A percentile compares a stretch with the other conserved stretches of the same genome.
Evolutionary conservation across 106 monocot species (phyloP).

Genomic region (Gastrodia elata): DNA sequence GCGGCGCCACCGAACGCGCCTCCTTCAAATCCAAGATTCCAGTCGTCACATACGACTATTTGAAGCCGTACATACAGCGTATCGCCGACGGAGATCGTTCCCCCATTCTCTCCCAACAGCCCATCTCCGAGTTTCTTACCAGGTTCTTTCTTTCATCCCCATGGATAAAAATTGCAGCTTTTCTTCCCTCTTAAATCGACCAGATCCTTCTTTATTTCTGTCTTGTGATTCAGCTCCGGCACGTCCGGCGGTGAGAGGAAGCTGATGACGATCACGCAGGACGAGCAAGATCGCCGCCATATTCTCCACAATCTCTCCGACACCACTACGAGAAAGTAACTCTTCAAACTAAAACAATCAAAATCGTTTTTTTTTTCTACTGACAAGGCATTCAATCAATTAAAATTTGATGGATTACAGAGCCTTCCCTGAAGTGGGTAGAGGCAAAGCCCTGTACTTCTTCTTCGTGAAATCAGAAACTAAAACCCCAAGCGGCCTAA

Average conservation of each 20-base stretch:
- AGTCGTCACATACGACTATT: conserved; percentile 45
- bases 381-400: no score
- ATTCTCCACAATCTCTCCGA: conserved; percentile 11
- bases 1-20: conserved; percentile 20
- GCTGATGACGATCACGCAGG: conserved; percentile 8
- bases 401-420: conserved; percentile 19
- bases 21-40: conserved; percentile 45
- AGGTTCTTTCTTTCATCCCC: no score
- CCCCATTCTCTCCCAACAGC: conserved; percentile 43
- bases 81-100: conserved; percentile 63
- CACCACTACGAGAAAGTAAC: conserved; percentile 46
- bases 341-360: no score
- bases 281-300: conserved; percentile 14
- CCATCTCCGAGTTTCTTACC: conserved; percentile 63
- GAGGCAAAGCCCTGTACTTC: conserved; percentile 61
- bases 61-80: conserved; percentile 49
- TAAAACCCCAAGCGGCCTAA: conserved; percentile 48
- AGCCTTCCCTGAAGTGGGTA: conserved; percentile 44
- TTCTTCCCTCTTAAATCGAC: no score
- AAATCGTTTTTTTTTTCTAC: no score
- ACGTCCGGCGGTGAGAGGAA: conserved; percentile 16
- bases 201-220: neutral
- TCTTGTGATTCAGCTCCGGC: conserved; percentile 8
- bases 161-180: no score
- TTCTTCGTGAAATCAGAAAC: conserved; percentile 53